These are phyloP conservation scores for Gastrolobium villosum DNA, from an alignment of 306 rosid species.

Conservation along the genomic window DNA sequence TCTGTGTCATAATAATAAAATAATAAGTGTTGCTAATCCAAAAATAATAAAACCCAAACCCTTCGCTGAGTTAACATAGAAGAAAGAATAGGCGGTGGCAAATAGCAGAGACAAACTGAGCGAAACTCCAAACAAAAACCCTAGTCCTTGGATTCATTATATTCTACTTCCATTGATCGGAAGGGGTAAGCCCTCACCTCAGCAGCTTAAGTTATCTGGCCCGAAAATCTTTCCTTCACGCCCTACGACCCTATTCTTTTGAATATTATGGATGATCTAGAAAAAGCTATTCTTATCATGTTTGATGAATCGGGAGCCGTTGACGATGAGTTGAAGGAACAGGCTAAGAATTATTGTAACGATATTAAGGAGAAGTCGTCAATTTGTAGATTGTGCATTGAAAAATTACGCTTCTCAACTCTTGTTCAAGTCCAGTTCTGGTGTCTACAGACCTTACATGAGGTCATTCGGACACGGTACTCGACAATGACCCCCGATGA, in stretches of 20 bases:
- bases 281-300: slow-evolving; percentile 80
- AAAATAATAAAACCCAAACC: too few species aligned
- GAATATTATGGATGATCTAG: slow-evolving; percentile 84
- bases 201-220: neutral
- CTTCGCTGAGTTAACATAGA: too few species aligned
- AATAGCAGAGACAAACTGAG: too few species aligned
- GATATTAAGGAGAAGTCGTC: slow-evolving; percentile 73
- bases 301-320: slow-evolving; percentile 84
- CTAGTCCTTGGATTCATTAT: slow-evolving; percentile 25
- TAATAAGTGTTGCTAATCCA: too few species aligned
- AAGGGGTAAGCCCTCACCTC: neutral
- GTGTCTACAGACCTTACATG: slow-evolving; percentile 91
- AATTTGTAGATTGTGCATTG: slow-evolving; percentile 77
- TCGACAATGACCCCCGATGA: slow-evolving; percentile 73
- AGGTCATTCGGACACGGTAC: slow-evolving; percentile 75
- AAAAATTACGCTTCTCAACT: slow-evolving; percentile 74
- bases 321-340: slow-evolving; percentile 72
- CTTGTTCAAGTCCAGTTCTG: slow-evolving; percentile 90
- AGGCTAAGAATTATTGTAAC: slow-evolving; percentile 73
- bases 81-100: too few species aligned
- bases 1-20: too few species aligned
- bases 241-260: neutral
- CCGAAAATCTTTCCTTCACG: neutral
- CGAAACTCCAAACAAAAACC: slow-evolving; percentile 21
- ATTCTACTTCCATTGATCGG: slow-evolving; percentile 25